Percentiles rank a stretch among this genome's conserved stretches.
These are phyloP conservation scores for Paraleonurus japonicus DNA, from an alignment of 257 asterid genomes.

Conservation along the genomic window DNA sequence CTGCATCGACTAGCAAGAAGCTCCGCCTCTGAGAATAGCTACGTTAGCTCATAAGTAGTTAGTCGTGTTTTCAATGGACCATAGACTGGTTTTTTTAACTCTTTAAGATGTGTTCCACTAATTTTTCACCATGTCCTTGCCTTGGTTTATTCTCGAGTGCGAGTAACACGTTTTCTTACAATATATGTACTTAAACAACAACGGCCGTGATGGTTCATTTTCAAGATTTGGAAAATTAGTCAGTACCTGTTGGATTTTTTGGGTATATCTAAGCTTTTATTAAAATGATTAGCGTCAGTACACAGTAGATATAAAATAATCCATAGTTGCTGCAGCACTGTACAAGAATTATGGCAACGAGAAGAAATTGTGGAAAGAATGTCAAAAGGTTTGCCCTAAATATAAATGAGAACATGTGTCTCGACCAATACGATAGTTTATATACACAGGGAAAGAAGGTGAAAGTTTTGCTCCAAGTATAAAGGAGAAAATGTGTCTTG, in stretches of 20 bases:
- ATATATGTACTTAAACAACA: not conserved
- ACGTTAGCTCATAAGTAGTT: conserved; percentile 33
- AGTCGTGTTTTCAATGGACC: not conserved
- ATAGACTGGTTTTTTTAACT: not conserved
- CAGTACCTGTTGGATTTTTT: too few relatives aligned
- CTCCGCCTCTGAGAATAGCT: conserved; percentile 41
- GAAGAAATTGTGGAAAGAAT: not conserved
- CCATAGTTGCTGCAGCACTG: not conserved
- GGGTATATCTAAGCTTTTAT: not conserved
- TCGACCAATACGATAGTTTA: not conserved
- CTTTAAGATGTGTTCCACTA: not conserved
- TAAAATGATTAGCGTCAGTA: not conserved
- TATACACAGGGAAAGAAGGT: too few relatives aligned
- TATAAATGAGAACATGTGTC: not conserved
- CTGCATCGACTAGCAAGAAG: conserved; percentile 43
- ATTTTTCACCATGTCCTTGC: not conserved
- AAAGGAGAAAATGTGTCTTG: too few relatives aligned
- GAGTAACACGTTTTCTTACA: not conserved
- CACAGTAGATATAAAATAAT: not conserved
- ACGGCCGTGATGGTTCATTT: not conserved
- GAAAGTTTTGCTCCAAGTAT: too few relatives aligned
- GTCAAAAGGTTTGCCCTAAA: not conserved
- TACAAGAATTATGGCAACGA: not conserved
- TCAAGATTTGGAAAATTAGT: not conserved
- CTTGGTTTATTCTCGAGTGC: not conserved